phyloP scores from a whole-genome alignment of 257 asterid species.

The Gardenia jasminoides region DNA sequence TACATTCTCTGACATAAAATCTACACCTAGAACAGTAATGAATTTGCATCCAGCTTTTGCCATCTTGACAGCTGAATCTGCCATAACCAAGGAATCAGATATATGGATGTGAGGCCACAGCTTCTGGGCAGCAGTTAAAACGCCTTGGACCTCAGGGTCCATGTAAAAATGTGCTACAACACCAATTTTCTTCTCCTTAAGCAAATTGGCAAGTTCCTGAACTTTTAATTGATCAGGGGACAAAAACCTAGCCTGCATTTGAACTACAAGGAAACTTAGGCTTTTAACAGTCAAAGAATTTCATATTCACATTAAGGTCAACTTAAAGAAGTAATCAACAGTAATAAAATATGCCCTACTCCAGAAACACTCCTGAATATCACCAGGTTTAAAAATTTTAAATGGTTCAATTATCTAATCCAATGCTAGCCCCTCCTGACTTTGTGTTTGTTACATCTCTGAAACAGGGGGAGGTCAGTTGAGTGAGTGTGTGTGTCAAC shows the following conservation, averaged over 20 bases:
- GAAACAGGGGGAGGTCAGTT: background rate
- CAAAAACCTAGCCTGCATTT: slow-evolving; percentile 90
- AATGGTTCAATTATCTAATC: background rate
- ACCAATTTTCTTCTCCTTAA: slow-evolving; percentile 92
- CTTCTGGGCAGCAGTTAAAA: slow-evolving; percentile 91
- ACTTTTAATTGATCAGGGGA: slow-evolving; percentile 63
- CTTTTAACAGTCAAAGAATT: slow-evolving; percentile 13
- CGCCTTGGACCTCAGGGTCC: slow-evolving; percentile 99
- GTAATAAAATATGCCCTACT: background rate
- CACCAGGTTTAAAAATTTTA: background rate
- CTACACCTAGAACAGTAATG: slow-evolving; percentile 91
- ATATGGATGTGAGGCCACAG: slow-evolving; percentile 97
- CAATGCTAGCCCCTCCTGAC: background rate
- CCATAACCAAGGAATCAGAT: slow-evolving; percentile 95
- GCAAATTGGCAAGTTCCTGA: slow-evolving; percentile 70
- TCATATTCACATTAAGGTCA: background rate
- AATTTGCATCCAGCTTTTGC: slow-evolving; percentile 86
- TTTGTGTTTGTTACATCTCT: too few species aligned
- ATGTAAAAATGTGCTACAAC: slow-evolving; percentile 96
- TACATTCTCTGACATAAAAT: slow-evolving; percentile 96
- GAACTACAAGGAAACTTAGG: slow-evolving; percentile 40
- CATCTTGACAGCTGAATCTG: slow-evolving; percentile 97
- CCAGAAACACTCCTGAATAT: background rate
- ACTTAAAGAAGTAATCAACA: background rate
- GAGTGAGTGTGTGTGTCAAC: background rate